Conservation (phyloP, 768 basidiomycete genomes). For the Gyrodon lividus region DNA sequence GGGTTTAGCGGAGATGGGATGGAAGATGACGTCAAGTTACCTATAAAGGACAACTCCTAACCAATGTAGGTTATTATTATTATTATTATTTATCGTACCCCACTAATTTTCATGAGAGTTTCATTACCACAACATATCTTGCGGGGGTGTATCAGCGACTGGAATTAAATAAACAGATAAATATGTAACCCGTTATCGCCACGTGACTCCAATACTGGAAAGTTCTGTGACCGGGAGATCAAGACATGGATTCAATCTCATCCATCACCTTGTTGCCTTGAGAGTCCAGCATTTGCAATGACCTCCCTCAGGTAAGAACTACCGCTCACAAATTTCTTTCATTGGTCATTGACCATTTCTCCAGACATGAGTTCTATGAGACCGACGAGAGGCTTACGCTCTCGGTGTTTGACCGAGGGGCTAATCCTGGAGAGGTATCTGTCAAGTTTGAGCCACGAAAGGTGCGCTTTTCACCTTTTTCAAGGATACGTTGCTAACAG, state of each 20-base stretch:
- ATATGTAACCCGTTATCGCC: too few relatives aligned
- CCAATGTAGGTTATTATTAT: neutral
- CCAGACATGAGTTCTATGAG: conserved; percentile 86
- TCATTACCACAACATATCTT: too few relatives aligned
- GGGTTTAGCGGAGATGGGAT: too few relatives aligned
- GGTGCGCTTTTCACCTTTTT: conserved; percentile 36
- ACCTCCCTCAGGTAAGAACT: conserved; percentile 25
- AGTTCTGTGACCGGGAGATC: conserved; percentile 21
- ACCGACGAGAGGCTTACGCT: conserved; percentile 72
- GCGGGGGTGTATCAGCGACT: too few relatives aligned
- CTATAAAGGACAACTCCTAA: neutral
- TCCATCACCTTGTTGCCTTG: neutral
- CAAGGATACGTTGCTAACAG: conserved; percentile 3
- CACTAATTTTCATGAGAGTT: too few relatives aligned
- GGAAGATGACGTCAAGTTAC: neutral
- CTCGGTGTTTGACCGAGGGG: conserved; percentile 78
- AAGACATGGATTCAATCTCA: neutral
- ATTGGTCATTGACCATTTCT: neutral
- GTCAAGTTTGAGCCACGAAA: conserved; percentile 64
- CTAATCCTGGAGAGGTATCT: conserved; percentile 59
- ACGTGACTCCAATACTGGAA: conserved; percentile 30
- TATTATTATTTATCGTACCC: too few relatives aligned
- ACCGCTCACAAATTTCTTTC: neutral
- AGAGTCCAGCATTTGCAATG: conserved; percentile 22
- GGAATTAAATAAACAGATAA: too few relatives aligned